These are phyloP conservation scores for Filosporella fistucella DNA, from an alignment of 495 filamentous ascomycete genomes.

Conservation along the genomic window DNA sequence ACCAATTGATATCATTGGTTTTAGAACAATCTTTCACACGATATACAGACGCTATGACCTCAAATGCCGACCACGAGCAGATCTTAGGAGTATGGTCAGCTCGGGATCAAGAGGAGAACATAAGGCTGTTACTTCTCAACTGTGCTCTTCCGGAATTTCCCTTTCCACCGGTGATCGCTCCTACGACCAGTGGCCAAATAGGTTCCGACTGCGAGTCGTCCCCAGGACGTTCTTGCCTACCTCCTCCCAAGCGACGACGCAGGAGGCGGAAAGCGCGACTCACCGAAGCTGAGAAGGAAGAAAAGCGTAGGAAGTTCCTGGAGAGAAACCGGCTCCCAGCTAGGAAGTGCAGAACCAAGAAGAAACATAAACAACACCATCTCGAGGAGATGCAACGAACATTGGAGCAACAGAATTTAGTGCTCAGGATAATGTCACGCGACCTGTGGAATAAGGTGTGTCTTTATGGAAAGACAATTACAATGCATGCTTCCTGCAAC, in stretches of 20 bases:
- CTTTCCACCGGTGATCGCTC: neutral
- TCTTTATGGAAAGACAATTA: neutral
- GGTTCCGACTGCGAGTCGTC: neutral
- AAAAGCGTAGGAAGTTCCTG: constrained; percentile 38
- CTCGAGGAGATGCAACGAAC: neutral
- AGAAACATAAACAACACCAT: constrained; percentile 39
- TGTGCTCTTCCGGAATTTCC: neutral
- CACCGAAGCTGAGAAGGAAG: constrained; percentile 8
- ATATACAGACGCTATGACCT: neutral
- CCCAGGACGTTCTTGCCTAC: neutral
- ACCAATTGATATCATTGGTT: neutral
- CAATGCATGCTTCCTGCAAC: neutral
- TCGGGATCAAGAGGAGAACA: constrained; percentile 15
- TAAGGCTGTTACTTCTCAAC: constrained; percentile 37
- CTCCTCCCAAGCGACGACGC: neutral
- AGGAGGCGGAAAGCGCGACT: constrained; percentile 3
- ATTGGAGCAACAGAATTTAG: neutral
- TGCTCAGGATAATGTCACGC: neutral
- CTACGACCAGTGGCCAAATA: neutral
- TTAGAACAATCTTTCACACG: neutral
- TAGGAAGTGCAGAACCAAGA: constrained; percentile 61
- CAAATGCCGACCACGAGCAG: neutral
- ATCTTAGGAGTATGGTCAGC: neutral
- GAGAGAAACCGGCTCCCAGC: constrained; percentile 61
- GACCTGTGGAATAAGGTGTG: neutral